These are phyloP conservation scores for Diaporthe helianthi DNA, from an alignment of 2,329 filamentous ascomycete species.

Conservation along the genomic window DNA sequence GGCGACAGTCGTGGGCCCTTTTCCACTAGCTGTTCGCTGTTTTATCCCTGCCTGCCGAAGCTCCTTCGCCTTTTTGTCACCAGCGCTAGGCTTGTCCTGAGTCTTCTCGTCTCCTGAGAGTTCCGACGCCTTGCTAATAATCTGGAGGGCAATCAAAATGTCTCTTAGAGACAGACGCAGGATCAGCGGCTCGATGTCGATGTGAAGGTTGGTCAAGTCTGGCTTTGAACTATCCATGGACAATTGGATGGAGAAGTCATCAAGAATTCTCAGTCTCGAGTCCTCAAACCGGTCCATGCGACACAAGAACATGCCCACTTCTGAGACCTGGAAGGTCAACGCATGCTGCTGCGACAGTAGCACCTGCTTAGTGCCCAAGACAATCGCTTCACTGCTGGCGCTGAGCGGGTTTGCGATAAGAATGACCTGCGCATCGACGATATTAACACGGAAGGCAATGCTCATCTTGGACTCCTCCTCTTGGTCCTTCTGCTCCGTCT, in stretches of 20 bases:
- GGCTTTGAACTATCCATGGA: slow-evolving; percentile 76
- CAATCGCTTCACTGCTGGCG: slow-evolving; percentile 91
- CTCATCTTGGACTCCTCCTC: slow-evolving; percentile 64
- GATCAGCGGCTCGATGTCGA: slow-evolving; percentile 90
- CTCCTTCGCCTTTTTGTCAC: slow-evolving; percentile 64
- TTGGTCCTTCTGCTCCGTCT: slow-evolving; percentile 35
- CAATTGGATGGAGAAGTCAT: slow-evolving; percentile 92
- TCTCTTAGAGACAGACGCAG: slow-evolving; percentile 90
- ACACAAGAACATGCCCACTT: slow-evolving; percentile 97
- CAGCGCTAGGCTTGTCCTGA: slow-evolving; percentile 46
- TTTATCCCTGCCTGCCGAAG: slow-evolving; percentile 58
- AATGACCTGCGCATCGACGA: slow-evolving; percentile 96
- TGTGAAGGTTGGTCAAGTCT: slow-evolving; percentile 77
- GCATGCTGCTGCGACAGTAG: slow-evolving; percentile 93
- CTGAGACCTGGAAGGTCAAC: slow-evolving; percentile 88
- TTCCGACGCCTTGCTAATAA: slow-evolving; percentile 88
- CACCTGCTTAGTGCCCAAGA: slow-evolving; percentile 92
- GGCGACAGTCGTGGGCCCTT: slow-evolving; percentile 58
- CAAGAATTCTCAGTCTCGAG: slow-evolving; percentile 86
- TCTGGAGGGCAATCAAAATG: slow-evolving; percentile 92
- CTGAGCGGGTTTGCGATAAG: slow-evolving; percentile 94
- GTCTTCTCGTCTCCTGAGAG: slow-evolving; percentile 68
- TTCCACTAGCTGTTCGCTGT: slow-evolving; percentile 63
- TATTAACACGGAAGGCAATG: slow-evolving; percentile 87
- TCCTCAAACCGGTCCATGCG: slow-evolving; percentile 98